Base-by-base conservation (phyloP, 257 asterid species). In the Petunia axillaris region DNA sequence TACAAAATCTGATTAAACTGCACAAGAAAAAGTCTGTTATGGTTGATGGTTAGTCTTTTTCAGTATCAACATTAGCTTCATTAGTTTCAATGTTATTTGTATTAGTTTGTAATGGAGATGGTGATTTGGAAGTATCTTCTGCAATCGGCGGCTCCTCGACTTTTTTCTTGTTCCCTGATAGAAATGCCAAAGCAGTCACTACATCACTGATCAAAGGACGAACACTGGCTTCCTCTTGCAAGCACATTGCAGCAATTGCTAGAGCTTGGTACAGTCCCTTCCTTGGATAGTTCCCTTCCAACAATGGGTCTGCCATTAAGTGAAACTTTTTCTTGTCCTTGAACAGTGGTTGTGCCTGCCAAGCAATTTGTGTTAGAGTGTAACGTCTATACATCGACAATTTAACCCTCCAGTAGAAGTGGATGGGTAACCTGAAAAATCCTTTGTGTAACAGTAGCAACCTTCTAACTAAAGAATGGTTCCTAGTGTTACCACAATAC, bases 221-320 rank as follows among this genome's bases (percentile, higher is more conserved):
- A 10, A 76, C 77, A n/a, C 80, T 76, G 41, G 89, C 89, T 48
- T 91, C 96, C 79, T 90, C 91, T 52, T 90, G 93, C 1, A 90
- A 89, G 46, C 96, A 91, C 94, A 89, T 90, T 35, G 96, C 94
- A 11, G 91, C 94, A 6, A 90, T 83, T 2, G 94, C 94, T 1
- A 91, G 87, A n/a, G 96, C 92, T 81, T 91, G 94, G 68, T 77
- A 77, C 13, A 91, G 82, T 9, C 79, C 89, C 80, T 86, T 91
- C 50, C 81, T 89, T 0, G 89, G 94, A 79, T 83, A 89, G 39
- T 85, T 77, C 6, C 89, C 92, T 46, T 83, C 60, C 1, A 91
- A 80, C 81, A 68, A 55, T 6, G 94, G 90, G 80, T 91, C 96
- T 5, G 87, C 92, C 85, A 89, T 86, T 57, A 83, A 53, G 75